Base-by-base conservation (phyloP, 306 rosid genomes). In the Rubus parviflorus region DNA sequence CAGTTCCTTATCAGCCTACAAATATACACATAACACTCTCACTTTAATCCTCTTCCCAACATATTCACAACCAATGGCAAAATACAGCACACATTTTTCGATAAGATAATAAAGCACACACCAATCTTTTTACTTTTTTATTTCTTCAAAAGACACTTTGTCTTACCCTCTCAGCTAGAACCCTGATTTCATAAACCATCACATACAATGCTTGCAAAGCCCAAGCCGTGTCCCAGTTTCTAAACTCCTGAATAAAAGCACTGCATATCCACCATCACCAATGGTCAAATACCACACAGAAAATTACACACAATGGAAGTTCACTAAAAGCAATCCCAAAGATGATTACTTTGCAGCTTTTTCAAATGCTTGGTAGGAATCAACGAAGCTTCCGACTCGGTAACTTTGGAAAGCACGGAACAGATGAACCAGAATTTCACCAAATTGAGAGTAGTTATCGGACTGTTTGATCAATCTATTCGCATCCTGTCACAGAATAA, bases 191-290 rank as follows among this genome's bases (percentile, higher is more conserved):
- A 60, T 92, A 92, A 77, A 88, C 96, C 76, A 95, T 72, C 19
- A 80, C 93, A 74, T 87, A 90, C 75, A 95, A 62, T 38, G 97
- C 96, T 51, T 91, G 94, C 81, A 95, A 72, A 68, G 99, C 97
- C 99, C 99, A 95, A 0, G 95, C 94, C 2, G 99, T 88, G 64
- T 95, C 97, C 97, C 99, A 95, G 78, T 89, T 90, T 47, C 99
- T 86, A 87, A 95, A 90, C 81, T 95, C 99, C 90, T 89, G 99
- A 62, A 90, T 88, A 81, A 95, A 95, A 70, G 90, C 97, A 85
- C 99, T 95, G 97, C 69, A 83, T 73, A 16, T 56, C 72, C 73
- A 72, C 68, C 19, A 54, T 81, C 57, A 74, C 63, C 71, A 57
- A 68, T 60, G 58, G 45, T 66, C 72, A 76, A 68, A 80, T 54